phyloP scores from a whole-genome alignment of 441 rosid species.

The Populus hybrid region DNA sequence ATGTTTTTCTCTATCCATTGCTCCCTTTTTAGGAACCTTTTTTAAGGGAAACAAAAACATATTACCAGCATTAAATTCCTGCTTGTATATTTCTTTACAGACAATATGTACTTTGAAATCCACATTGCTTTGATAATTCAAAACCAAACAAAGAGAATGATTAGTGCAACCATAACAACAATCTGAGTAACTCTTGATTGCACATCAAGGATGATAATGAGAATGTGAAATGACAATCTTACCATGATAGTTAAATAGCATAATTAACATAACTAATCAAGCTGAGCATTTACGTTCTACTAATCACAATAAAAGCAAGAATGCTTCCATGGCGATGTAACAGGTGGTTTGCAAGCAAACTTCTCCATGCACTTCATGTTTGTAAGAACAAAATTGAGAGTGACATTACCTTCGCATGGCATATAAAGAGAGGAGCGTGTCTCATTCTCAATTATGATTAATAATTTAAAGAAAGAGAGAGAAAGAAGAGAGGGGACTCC shows the following conservation, averaged over 20 bases:
- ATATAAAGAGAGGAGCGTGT: background rate
- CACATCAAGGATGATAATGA: background rate
- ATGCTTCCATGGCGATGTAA: background rate
- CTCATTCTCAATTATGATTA: background rate
- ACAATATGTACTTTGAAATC: background rate
- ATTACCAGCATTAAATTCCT: background rate
- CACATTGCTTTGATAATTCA: background rate
- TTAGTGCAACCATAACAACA: background rate
- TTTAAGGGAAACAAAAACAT: background rate
- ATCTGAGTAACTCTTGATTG: background rate
- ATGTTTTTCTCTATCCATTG: background rate
- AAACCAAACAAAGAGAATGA: background rate
- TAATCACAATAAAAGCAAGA: background rate
- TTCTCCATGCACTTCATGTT: background rate
- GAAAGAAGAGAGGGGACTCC: background rate
- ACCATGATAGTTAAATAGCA: no score
- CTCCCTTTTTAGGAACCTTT: background rate
- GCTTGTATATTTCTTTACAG: background rate
- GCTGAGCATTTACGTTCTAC: background rate
- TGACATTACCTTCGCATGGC: background rate
- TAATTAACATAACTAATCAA: background rate
- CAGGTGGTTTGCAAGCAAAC: background rate
- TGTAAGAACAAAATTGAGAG: background rate
- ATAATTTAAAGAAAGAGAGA: background rate
- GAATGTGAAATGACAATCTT: background rate